Evolutionary conservation across 768 basidiomycete species (phyloP), one percentile per base, ranked within the genome.

Genomic region (Strobilomyces dryophilus): DNA sequence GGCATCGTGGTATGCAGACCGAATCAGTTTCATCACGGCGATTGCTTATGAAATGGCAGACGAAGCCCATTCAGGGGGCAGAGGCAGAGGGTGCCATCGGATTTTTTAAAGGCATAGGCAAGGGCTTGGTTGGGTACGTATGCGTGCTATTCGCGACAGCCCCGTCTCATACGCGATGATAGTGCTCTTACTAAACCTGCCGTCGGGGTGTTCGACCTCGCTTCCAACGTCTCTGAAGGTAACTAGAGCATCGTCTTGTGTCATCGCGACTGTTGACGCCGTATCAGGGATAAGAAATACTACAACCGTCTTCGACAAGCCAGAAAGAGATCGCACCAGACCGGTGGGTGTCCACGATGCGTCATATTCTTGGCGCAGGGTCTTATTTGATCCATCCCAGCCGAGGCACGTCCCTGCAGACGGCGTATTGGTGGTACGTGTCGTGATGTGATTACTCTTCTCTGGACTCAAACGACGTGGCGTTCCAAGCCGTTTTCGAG

Each of bases 91-190:
- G 97, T 12, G 95, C 95, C 0, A 73, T 91, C 26, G 97, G 97
- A 4, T 99, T 99, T 73, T 93, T 98, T 79, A 98, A 97, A 70
- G 97, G 97, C 11, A 83, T 99, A 29, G 97, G 97, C 24, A 95
- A 94, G 69, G 94, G 97, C 18, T 76, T 98, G 45, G 92, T 97
- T 49, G 97, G 97, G 92, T 95, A 68, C 58, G 40, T 27, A 35
- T 36, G 41, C 45, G 51, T 11, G 43, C 37, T 24, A 32, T n/a
- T 49, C 35, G 47, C 18, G 17, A 45, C 26, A 14, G 10, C 26
- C 40, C 40, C 15, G 34, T 21, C 43, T 52, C 8, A 58, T 29
- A 17, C 21, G 17, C 32, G 24, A 36, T 49, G 37, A 14, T 61
- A 94, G 94, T 15, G 88, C 83, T 34, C 87, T 98, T 49, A 97